These are phyloP conservation scores for Tetrapisispora iriomotensis DNA, from an alignment of 805 yeast species.

Conservation along the genomic window DNA sequence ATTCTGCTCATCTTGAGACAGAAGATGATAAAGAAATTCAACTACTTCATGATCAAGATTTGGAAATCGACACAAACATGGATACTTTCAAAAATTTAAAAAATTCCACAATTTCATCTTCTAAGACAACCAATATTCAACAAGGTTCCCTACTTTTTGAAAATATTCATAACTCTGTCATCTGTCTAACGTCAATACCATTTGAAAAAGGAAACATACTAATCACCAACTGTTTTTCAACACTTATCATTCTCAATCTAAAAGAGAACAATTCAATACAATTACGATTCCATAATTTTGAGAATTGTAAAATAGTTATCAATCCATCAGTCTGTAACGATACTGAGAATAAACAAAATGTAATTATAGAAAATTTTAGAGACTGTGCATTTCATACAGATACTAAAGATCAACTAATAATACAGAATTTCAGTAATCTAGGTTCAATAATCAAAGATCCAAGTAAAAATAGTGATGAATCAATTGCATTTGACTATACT, in stretches of 20 bases:
- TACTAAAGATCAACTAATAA: constrained; percentile 7
- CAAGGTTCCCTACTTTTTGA: constrained; percentile 16
- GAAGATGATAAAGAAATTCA: not conserved
- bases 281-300: constrained; percentile 17
- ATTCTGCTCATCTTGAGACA: too few relatives aligned
- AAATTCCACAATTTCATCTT: constrained; percentile 6
- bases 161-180: constrained; percentile 7
- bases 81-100: constrained; percentile 9
- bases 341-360: constrained; percentile 10
- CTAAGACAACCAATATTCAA: not conserved
- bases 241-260: constrained; percentile 8
- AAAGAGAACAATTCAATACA: constrained; percentile 15
- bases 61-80: not conserved
- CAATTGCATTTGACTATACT: not conserved
- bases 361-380: constrained; percentile 20
- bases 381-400: constrained; percentile 15
- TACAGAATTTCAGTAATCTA: constrained; percentile 21
- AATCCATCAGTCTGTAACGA: not conserved
- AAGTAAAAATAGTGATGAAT: constrained; percentile 1
- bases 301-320: constrained; percentile 14
- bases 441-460: not conserved
- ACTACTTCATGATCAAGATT: constrained; percentile 1
- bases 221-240: constrained; percentile 12
- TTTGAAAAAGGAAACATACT: constrained; percentile 20
- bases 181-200: constrained; percentile 11